Evolutionary conservation across 2,329 filamentous ascomycete genomes (phyloP), one percentile per base, ranked within the genome.

Genomic region (Seiridium unicorne): DNA sequence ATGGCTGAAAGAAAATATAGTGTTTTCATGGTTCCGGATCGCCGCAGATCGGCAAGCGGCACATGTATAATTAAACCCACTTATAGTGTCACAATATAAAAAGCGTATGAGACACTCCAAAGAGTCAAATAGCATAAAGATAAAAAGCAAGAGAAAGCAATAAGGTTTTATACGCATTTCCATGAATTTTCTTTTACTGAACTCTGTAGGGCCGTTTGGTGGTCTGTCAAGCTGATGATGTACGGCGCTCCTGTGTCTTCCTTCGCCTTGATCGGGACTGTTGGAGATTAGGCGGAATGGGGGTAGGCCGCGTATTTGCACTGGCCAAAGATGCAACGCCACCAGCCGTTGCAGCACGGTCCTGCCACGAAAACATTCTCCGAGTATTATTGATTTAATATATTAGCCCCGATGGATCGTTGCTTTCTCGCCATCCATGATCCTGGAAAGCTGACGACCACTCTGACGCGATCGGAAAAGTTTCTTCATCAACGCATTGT

Each of bases 381-480:
- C 26, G 32, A 49, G 35, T 53, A n/a, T 31, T 36, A 13, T 38
- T 36, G 31, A 35, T 3, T 36, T 6, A 61, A 60, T 69, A 68
- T 49, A 70, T 70, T 70, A 70, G 69, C 65, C 63, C 63, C 51
- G 60, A 69, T 68, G 68, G 66, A 70, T 69, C 60, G 68, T 69
- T 70, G 68, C 68, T 49, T 69, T 48, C 10, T 51, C 51, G 51
- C 26, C 35, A 44, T 53, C 31, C n/a, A 32, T 35, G 34, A 49
- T 49, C 49, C 49, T 36, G 18, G 49, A 10, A 35, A 35, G 49
- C 49, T 53, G 49, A 53, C 49, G 49, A 53, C 49, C 38, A 38
- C 49, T 53, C 34, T n/a, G 38, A 42, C 13, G 7, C 38, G 13
- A 8, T 8, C 2, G 13, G 13, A 7, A 42, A 7, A 42, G 38